These are phyloP conservation scores for Nepenthes mirabilis DNA, from an alignment of 148 eudicot genomes.

Conservation along the genomic window DNA sequence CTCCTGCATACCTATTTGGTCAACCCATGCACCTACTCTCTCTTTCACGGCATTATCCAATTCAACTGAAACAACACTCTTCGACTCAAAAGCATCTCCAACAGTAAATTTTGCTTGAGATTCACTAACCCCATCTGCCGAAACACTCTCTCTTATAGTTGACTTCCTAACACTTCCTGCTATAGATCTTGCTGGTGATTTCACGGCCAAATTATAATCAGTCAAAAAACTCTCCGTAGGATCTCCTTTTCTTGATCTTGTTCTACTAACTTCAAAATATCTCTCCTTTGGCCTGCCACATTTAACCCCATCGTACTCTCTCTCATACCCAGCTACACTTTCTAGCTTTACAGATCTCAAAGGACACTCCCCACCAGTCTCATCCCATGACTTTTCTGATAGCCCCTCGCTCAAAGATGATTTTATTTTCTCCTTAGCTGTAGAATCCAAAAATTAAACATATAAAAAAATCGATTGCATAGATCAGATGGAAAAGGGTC, in stretches of 20 bases:
- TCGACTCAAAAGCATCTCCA: conserved; percentile 7
- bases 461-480: conserved; percentile 5
- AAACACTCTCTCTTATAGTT: conserved; percentile 7
- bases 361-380: conserved; percentile 14
- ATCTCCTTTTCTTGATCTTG: conserved; percentile 13
- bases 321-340: conserved; percentile 8
- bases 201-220: not conserved
- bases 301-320: conserved; percentile 11
- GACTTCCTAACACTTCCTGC: conserved; percentile 7
- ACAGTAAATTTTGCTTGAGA: conserved; percentile 10
- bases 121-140: conserved; percentile 7
- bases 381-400: conserved; percentile 22
- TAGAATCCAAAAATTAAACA: conserved; percentile 6
- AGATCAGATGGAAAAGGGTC: not conserved
- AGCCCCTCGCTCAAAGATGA: conserved; percentile 18
- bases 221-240: not conserved
- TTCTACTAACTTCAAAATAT: not conserved
- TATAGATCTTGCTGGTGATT: conserved; percentile 14
- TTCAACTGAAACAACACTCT: conserved; percentile 8
- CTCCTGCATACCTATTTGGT: conserved; percentile 6
- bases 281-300: conserved; percentile 11
- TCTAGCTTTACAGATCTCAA: conserved; percentile 7
- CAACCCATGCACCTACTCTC: conserved; percentile 1
- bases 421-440: conserved; percentile 34
- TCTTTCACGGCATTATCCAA: conserved; percentile 4